Evolutionary conservation across 768 basidiomycete species (phyloP), one percentile per base, ranked within the genome.

Genomic region (Saitozyma podzolica): DNA sequence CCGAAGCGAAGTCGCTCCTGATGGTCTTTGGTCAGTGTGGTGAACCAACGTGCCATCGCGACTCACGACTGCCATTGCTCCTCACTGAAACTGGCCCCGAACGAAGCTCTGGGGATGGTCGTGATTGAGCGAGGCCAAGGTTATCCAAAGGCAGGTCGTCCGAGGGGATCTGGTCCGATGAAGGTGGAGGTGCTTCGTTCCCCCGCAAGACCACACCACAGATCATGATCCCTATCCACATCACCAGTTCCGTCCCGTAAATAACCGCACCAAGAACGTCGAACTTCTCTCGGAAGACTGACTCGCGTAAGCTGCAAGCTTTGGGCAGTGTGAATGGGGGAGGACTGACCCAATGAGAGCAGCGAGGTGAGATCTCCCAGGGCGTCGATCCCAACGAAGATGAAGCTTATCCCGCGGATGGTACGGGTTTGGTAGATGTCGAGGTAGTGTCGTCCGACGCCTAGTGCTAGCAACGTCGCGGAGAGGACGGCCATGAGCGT

Each of bases 181-280:
- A n/a, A n/a, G n/a, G n/a, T n/a, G n/a, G n/a, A n/a, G n/a, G n/a
- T n/a, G n/a, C n/a, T n/a, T 58, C 56, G 7, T 40, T 41, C 8
- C 47, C 50, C 6, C 56, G 47, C 16, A 58, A 52, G 39, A 52
- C 3, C 11, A 64, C 29, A 14, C 62, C 66, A 20, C 53, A 55
- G 13, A 58, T 20, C 66, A 67, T 59, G 51, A 68, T 68, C 8
- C 67, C 67, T 16, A 68, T 62, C 67, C 67, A 68, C 6, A 68
- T 51, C 16, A 54, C 57, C 6, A 65, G 58, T 29, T 68, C 64
- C 3, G 57, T 47, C 8, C 56, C 67, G 50, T 68, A 68, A 39
- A 68, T 68, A 42, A 59, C 55, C 8, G 51, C 49, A 6, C 63
- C 63, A 20, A 61, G 58, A 0, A 59, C 54, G 42, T 65, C 64